phyloP scores from a whole-genome alignment of 306 rosid genomes.

The Alnus glutinosa region DNA sequence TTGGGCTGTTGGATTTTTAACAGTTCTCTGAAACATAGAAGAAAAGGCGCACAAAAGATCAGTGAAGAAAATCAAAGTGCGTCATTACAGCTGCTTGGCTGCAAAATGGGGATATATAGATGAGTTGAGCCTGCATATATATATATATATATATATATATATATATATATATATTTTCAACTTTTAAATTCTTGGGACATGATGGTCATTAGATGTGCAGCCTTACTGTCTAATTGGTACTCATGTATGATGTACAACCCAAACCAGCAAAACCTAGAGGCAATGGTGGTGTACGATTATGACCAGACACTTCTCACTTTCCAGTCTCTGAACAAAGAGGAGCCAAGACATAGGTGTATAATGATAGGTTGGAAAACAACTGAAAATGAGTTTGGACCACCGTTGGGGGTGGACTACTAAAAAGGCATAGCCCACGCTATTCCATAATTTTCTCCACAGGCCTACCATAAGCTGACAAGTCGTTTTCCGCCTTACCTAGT shows the following conservation, averaged over 20 bases:
- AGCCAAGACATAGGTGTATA: neutral
- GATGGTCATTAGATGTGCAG: neutral
- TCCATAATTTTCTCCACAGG: conserved; percentile 4
- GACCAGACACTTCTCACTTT: neutral
- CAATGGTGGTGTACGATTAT: neutral
- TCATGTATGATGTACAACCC: no score
- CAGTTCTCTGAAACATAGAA: conserved; percentile 25
- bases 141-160: no score
- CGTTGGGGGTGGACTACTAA: neutral
- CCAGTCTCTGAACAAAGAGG: neutral
- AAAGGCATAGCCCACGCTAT: neutral
- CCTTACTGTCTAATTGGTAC: neutral
- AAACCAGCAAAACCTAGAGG: neutral
- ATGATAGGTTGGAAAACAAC: neutral
- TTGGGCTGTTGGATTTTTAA: conserved; percentile 31
- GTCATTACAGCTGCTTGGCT: neutral
- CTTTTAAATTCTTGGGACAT: neutral
- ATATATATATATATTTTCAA: no score
- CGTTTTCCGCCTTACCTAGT: conserved; percentile 24
- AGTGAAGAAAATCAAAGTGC: neutral
- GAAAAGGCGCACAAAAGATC: conserved; percentile 23
- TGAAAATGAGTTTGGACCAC: neutral
- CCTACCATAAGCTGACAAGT: conserved; percentile 23
- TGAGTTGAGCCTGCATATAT: neutral
- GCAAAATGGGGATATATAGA: neutral